phyloP scores from a whole-genome alignment of 2,329 filamentous ascomycete species.

The Colletotrichum horii region DNA sequence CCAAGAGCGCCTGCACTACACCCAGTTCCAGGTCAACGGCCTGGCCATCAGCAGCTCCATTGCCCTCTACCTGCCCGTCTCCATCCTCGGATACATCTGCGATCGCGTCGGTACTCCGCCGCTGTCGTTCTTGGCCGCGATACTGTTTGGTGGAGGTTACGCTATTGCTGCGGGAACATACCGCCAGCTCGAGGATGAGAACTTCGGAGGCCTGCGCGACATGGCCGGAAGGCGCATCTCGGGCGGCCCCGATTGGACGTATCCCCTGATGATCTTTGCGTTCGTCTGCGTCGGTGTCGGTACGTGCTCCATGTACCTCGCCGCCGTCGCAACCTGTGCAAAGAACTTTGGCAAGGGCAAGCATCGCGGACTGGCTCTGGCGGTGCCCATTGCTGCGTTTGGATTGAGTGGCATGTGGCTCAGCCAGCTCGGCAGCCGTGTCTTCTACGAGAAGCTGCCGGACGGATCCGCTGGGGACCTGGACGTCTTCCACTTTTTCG shows the following conservation, averaged over 20 bases:
- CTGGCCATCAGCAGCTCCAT: constrained; percentile 87
- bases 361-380: constrained; percentile 86
- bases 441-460: constrained; percentile 73
- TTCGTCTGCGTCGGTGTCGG: constrained; percentile 85
- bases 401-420: constrained; percentile 96
- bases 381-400: constrained; percentile 89
- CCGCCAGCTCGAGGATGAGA: constrained; percentile 53
- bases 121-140: constrained; percentile 73
- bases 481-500: constrained; percentile 84
- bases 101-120: constrained; percentile 85
- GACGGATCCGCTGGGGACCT: constrained; percentile 69
- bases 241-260: constrained; percentile 65
- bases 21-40: constrained; percentile 89
- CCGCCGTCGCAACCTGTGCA: constrained; percentile 90
- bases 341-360: constrained; percentile 96
- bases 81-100: constrained; percentile 87
- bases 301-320: constrained; percentile 88
- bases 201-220: constrained; percentile 18
- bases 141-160: constrained; percentile 83
- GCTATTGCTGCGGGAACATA: constrained; percentile 83
- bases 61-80: constrained; percentile 90
- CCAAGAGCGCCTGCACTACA: constrained; percentile 84
- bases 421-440: constrained; percentile 81
- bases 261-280: constrained; percentile 82
- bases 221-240: constrained; percentile 27